Evolutionary conservation across 768 basidiomycete species (phyloP), one percentile per base, ranked within the genome.

Genomic region (Kwoniella dejecticola): DNA sequence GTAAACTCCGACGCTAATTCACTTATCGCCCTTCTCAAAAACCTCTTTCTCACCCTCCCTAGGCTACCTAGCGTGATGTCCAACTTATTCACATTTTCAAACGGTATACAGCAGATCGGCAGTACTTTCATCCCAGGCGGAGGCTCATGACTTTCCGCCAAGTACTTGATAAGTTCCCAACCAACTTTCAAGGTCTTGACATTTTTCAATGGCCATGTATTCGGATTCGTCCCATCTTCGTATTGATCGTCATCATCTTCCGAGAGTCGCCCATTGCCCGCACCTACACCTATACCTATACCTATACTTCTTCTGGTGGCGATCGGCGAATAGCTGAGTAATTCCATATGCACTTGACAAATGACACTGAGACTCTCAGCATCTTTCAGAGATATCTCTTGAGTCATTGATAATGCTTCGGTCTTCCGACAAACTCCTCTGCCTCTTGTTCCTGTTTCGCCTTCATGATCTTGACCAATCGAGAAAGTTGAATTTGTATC

Each of bases 91-190:
- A 11, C 30, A 26, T 24, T 23, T 40, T 38, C 21, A 36, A 57
- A 47, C 23, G 56, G 56, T 48, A 57, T 57, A 57, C 56, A 57
- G 11, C 56, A 57, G 24, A 57, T 57, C 15, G 56, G 56, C 24
- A 57, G 15, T 46, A 21, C 29, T 15, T 42, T 23, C 1, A 21
- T 19, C 3, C 8, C 41, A 40, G 33, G 21, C 11, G 11, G 6
- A 23, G 41, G 41, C 29, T 41, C 23, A 48, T 57, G 56, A 26
- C 31, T 27, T 12, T 57, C 56, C 0, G 30, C 46, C 3, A 57
- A 26, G 29, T 57, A 57, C 26, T 36, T n/a, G 2, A 57, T 40
- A 11, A 57, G 29, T 10, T 46, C 30, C 45, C 31, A 57, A 4
- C 46, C 46, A 3, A 57, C 17, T 24, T 11, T 19, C 11, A 57